Percentiles rank a stretch among this genome's conserved stretches.
Evolutionary conservation across 1,284 basidiomycete genomes (phyloP).

Genomic region (Cryptococcus amylolentus): DNA sequence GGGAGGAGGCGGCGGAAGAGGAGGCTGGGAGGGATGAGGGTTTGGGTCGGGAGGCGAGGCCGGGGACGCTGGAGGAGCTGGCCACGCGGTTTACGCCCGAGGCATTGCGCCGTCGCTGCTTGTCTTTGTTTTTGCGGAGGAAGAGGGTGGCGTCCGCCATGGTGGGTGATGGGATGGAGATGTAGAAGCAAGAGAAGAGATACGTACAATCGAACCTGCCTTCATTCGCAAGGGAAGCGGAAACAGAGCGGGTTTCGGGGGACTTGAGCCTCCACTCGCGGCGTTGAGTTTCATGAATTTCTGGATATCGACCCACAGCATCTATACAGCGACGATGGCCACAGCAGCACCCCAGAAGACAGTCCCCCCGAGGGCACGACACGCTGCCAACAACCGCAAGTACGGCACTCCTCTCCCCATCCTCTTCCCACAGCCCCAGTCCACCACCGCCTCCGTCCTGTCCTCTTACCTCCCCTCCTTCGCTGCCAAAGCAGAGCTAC

Average conservation of each 20-base stretch:
- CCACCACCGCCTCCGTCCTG: conserved; percentile 7
- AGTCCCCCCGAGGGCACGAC: conserved; percentile 4
- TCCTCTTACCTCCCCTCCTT: conserved; percentile 16
- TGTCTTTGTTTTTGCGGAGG: conserved; percentile 39
- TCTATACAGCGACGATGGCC: background rate
- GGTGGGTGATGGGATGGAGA: no score
- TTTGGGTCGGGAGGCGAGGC: background rate
- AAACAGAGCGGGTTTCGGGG: no score
- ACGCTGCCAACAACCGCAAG: conserved; percentile 30
- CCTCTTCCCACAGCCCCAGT: conserved; percentile 23
- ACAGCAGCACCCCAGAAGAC: background rate
- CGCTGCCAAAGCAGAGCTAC: conserved; percentile 18
- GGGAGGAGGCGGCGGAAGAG: background rate
- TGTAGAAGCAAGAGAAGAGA: no score
- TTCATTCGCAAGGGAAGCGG: no score
- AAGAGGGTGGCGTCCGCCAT: conserved; percentile 39
- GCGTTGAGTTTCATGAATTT: no score
- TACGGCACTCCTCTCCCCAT: conserved; percentile 48
- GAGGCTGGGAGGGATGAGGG: background rate
- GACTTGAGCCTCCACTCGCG: no score
- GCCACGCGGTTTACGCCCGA: conserved; percentile 1
- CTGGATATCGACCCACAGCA: no score
- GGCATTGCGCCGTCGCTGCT: conserved; percentile 13
- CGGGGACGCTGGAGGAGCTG: background rate
- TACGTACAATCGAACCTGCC: no score